Evolutionary conservation across 768 basidiomycete species (phyloP).

Genomic region (Termitomyces sp.): DNA sequence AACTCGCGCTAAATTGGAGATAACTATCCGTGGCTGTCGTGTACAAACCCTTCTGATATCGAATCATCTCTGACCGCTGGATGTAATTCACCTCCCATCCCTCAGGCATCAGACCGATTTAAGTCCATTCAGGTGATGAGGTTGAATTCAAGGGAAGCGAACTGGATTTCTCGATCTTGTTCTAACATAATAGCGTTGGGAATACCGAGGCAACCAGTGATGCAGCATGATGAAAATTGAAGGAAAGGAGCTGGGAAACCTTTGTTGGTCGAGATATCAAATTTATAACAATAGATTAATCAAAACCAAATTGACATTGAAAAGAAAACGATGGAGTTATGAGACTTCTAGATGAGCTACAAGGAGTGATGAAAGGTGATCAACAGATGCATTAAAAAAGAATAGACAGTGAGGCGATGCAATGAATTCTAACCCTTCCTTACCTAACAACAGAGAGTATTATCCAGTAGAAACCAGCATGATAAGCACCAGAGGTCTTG

Average conservation of each 20-base stretch:
- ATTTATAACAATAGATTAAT: slow-evolving; percentile 5
- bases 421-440: slow-evolving; percentile 5
- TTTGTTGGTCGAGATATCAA: background rate
- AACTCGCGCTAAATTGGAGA: background rate
- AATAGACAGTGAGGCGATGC: background rate
- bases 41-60: background rate
- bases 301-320: slow-evolving; percentile 3
- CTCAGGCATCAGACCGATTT: background rate
- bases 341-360: slow-evolving; percentile 27
- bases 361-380: slow-evolving; percentile 19
- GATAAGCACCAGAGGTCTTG: background rate
- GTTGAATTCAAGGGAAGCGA: background rate
- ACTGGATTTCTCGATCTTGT: background rate
- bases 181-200: background rate
- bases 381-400: slow-evolving; percentile 10
- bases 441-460: background rate
- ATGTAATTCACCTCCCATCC: background rate
- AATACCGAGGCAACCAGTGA: background rate
- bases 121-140: background rate
- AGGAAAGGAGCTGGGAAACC: background rate
- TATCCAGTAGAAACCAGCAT: background rate
- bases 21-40: background rate
- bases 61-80: background rate
- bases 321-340: slow-evolving; percentile 9
- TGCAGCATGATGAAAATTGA: background rate